Base-by-base conservation (phyloP, 2,329 filamentous ascomycete species). In the Helotiales sp. region DNA sequence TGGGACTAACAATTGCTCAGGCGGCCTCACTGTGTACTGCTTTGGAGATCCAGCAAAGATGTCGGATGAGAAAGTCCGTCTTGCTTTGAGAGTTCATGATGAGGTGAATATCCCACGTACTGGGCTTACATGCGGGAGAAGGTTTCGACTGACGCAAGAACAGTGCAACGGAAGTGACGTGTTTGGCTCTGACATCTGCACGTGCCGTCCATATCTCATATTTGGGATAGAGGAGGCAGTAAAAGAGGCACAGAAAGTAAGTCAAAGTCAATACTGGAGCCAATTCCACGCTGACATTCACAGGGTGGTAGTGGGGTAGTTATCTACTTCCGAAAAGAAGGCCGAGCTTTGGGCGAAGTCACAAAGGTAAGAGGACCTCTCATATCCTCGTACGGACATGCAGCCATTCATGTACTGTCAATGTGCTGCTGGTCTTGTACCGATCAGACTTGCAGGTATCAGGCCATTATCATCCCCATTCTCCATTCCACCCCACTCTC, bases 241-340 rank as follows among this genome's bases (percentile, higher is more conserved):
- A 66, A 96, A 96, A 70, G 92, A 98, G 76, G 95, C 95, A 10
- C 95, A 98, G 72, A 91, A 61, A 89, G 65, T 66, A 60, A 44
- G 52, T 61, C 33, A 57, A 54, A 34, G 7, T 17, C 19, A n/a
- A 19, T 24, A 40, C 25, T 36, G 13, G 7, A 36, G 46, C 38
- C 57, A 40, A 31, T 51, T 22, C 24, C 44, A 22, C 24, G 53
- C 58, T 60, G 51, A 60, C 54, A 27, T 55, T 52, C 30, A 29
- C 56, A 66, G 54, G 63, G 64, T 52, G 64, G 64, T 24, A 65
- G 63, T 57, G 64, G 64, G 36, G 64, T 64, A 53, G 95, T 98
- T 54, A 97, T 98, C 72, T 99, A 99, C 74, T 99, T 98, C 84
- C 87, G 95, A 66, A 99, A 99, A 74, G 95, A 99, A 78, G 95